phyloP scores from a whole-genome alignment of 1,284 basidiomycete genomes.

The Singerocomus inundabilis region DNA sequence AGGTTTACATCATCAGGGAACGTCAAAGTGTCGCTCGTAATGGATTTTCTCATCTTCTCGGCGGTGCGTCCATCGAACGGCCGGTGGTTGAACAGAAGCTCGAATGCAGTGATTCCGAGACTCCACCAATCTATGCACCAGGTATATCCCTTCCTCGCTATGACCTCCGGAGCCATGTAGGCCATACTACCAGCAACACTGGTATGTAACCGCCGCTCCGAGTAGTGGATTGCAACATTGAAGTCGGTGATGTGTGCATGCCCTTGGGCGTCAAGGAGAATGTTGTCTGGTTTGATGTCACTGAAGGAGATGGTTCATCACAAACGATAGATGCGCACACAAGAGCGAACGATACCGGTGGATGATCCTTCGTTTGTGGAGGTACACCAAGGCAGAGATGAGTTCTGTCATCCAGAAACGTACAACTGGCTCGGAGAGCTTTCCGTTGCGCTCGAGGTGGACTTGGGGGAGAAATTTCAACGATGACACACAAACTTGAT shows the following conservation, averaged over 20 bases:
- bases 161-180: conserved; percentile 97
- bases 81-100: conserved; percentile 83
- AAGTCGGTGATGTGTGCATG: conserved; percentile 98
- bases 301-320: conserved; percentile 44
- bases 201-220: conserved; percentile 80
- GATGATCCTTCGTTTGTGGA: conserved; percentile 90
- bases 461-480: conserved; percentile 46
- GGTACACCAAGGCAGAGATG: conserved; percentile 80
- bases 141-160: conserved; percentile 76
- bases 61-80: conserved; percentile 89
- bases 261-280: conserved; percentile 87
- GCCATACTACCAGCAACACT: conserved; percentile 97
- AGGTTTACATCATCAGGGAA: conserved; percentile 58
- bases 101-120: conserved; percentile 86
- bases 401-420: conserved; percentile 92
- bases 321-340: conserved; percentile 13
- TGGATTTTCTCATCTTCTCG: conserved; percentile 81
- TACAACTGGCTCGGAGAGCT: conserved; percentile 79
- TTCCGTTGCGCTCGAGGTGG: conserved; percentile 81
- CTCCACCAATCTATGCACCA: conserved; percentile 97
- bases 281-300: conserved; percentile 96
- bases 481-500: conserved; percentile 1
- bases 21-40: conserved; percentile 64
- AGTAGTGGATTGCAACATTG: conserved; percentile 98
- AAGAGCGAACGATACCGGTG: conserved; percentile 70